phyloP scores from a whole-genome alignment of 305 asterid species.

The Plantago coronopus region DNA sequence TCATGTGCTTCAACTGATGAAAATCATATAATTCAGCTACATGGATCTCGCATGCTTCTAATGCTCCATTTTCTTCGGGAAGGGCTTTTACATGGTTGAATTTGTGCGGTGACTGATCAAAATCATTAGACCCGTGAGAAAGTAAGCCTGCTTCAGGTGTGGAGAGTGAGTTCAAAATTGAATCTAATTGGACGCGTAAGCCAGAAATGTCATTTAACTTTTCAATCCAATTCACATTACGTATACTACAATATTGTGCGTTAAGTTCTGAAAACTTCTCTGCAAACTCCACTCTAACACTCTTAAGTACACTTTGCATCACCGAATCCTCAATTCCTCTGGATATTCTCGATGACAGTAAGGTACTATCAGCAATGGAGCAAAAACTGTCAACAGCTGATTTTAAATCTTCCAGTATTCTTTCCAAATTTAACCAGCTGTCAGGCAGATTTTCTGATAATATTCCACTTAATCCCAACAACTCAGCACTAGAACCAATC shows the following conservation, averaged over 20 bases:
- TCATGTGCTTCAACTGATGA: conserved; percentile 54
- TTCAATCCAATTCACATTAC: conserved; percentile 39
- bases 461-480: conserved; percentile 55
- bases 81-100: conserved; percentile 35
- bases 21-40: conserved; percentile 52
- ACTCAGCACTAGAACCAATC: conserved; percentile 46
- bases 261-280: conserved; percentile 41
- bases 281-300: conserved; percentile 41
- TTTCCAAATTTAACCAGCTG: conserved; percentile 37
- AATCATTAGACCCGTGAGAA: conserved; percentile 66
- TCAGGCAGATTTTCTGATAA: conserved; percentile 43
- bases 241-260: conserved; percentile 34
- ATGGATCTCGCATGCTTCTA: conserved; percentile 38
- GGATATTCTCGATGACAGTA: conserved; percentile 32
- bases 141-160: conserved; percentile 41
- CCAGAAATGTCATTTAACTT: conserved; percentile 55
- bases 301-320: conserved; percentile 39
- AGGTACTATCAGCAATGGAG: conserved; percentile 33
- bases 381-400: conserved; percentile 41
- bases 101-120: conserved; percentile 48
- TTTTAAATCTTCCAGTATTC: conserved; percentile 41
- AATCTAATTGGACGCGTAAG: conserved; percentile 53
- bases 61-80: conserved; percentile 49
- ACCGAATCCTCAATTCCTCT: conserved; percentile 52
- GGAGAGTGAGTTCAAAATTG: conserved; percentile 51